Evolutionary conservation across 768 basidiomycete genomes (phyloP), one percentile per base, ranked within the genome.

Genomic region (Dacryopinax primogenitus): DNA sequence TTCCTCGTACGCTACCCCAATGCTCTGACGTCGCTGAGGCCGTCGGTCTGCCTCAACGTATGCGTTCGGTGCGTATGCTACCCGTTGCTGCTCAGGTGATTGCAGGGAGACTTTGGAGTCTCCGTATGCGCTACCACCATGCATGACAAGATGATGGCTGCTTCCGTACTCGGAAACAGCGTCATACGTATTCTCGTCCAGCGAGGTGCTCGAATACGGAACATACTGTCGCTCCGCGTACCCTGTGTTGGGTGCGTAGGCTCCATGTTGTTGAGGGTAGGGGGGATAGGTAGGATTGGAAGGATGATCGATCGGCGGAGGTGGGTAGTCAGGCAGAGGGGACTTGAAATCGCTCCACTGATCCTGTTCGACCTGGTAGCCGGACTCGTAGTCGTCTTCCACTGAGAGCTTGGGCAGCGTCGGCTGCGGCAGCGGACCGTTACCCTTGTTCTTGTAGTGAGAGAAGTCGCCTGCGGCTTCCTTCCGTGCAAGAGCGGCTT

Each of bases 361-460:
- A 3, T 58, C 26, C 51, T 58, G 51, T 30, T 26, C 23, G 11
- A 21, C 51, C 32, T 11, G 26, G 51, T 28, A 58, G 13, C 51
- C 62, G 33, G 63, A 64, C 45, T 78, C 71, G 69, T 88, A 86
- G 33, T 77, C 76, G 68, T 93, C 89, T 64, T 94, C 87, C 51
- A 96, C 80, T n/a, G 84, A 86, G 62, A 99, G 80, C 68, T 89
- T 90, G 15, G 96, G 96, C 34, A 98, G 82, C 9, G 96, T 99
- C 1, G 96, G 96, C 75, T 96, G 92, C 21, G 92, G 91, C 4
- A 92, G 80, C 11, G 86, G 87, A 72, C 90, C 86, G 65, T 92
- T 93, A 73, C 90, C 92, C 81, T 90, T 90, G 78, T 92, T 91
- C 81, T 89, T 93, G 69, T 95, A 80, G 73, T 94, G 92, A 47